Evolutionary conservation across 306 rosid species (phyloP).

Genomic region (Lathyrus tuberosus): DNA sequence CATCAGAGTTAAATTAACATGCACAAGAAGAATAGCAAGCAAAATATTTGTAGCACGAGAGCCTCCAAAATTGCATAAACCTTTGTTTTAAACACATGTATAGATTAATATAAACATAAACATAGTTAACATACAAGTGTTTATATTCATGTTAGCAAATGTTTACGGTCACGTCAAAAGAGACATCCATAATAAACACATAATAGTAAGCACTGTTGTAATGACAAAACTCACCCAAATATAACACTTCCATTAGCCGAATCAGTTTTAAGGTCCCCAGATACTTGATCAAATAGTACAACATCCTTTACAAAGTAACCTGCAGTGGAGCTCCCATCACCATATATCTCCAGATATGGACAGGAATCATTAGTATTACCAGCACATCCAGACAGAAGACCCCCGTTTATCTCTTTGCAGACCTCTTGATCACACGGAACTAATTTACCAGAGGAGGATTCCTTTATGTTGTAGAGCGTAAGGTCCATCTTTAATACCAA

Average conservation of each 20-base stretch:
- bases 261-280: constrained; percentile 87
- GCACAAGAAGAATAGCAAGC: constrained; percentile 13
- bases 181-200: constrained; percentile 27
- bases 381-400: constrained; percentile 71
- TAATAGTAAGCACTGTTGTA: constrained; percentile 8
- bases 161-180: constrained; percentile 21
- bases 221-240: constrained; percentile 72
- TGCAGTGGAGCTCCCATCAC: constrained; percentile 96
- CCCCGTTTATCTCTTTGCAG: constrained; percentile 79
- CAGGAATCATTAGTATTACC: constrained; percentile 57
- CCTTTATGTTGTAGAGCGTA: constrained; percentile 70
- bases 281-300: constrained; percentile 74
- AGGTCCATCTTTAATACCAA: constrained; percentile 64
- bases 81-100: too few relatives aligned
- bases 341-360: constrained; percentile 91
- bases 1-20: constrained; percentile 6
- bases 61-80: constrained; percentile 32
- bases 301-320: constrained; percentile 82
- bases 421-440: constrained; percentile 75
- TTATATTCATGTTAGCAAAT: not conserved
- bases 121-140: too few relatives aligned
- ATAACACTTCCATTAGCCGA: constrained; percentile 84
- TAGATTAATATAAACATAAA: too few relatives aligned
- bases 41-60: constrained; percentile 20
- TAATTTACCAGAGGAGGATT: constrained; percentile 69